Base-by-base conservation (phyloP, 495 filamentous ascomycete species). In the Aspergillus bertholletiae region DNA sequence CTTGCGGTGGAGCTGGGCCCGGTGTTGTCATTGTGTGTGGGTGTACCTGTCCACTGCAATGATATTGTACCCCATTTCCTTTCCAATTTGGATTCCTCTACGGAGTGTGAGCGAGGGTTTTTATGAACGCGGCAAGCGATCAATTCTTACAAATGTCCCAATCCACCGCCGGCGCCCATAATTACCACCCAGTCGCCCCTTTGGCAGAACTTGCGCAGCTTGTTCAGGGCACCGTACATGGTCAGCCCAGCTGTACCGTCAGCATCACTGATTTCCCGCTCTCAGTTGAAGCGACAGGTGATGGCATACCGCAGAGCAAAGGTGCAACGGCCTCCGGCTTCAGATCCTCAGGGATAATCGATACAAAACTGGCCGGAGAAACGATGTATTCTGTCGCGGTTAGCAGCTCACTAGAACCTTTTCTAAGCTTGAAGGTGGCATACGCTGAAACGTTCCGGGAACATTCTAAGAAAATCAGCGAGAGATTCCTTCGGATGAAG, bases 401-500 rank as follows among this genome's bases (percentile, higher is more conserved):
- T 18, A 40, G 37, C 5, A 40, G 30, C 8, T 32, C n/a, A n/a
- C n/a, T 32, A 2, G 30, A 3, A 32, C 30, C 7, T 11, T 34
- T 73, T 23, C 15, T 39, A 15, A 35, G 1, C 8, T 24, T 12
- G 18, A 17, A 12, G 34, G 17, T 8, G 8, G 23, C 32, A 24
- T 37, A 51, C 48, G 62, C 49, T 73, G 70, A 27, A 73, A 49
- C 23, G 69, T 72, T 5, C 70, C 70, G 0, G 69, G 70, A 6
- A 70, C 65, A 51, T 66, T 59, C 48, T 51, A 17, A 11, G n/a
- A 3, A 17, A 17, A n/a, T 40, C 18, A 40, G 37, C 37, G n/a
- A n/a, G n/a, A 32, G 37, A 18, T 40, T 2, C 15, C 17, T n/a
- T 17, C 48, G 15, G 18, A 2, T n/a, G n/a, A 26, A 26, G n/a